Percentiles rank a stretch among this genome's conserved stretches.
Conservation (phyloP, 306 rosid species). For the Rosa rugosa region DNA sequence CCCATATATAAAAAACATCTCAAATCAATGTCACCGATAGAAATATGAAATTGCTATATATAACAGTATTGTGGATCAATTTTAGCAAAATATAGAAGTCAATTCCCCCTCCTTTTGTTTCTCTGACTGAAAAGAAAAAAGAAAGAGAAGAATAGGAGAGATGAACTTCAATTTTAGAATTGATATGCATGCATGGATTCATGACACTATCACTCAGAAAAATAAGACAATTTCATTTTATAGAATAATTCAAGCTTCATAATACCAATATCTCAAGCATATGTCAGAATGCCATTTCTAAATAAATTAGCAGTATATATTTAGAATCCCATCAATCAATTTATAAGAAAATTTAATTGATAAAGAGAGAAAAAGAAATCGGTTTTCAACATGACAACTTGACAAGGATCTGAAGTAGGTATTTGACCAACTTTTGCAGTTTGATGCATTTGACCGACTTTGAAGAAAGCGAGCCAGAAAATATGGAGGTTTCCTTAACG, state of each 20-base stretch:
- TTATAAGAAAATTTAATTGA: too few species aligned
- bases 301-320: not conserved
- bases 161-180: not conserved
- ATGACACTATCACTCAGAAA: not conserved
- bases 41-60: too few species aligned
- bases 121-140: not conserved
- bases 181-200: not conserved
- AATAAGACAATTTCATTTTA: not conserved
- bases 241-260: not conserved
- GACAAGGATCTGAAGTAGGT: not conserved
- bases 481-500: constrained; percentile 32
- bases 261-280: not conserved
- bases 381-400: constrained; percentile 5
- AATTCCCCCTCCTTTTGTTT: not conserved
- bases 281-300: not conserved
- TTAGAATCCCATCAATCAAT: not conserved
- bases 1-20: not conserved
- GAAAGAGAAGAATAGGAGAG: too few species aligned
- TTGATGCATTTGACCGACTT: constrained; percentile 10
- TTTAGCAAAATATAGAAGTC: not conserved
- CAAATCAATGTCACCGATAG: not conserved
- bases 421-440: constrained; percentile 14
- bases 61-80: not conserved
- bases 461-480: constrained; percentile 32
- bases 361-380: not conserved